Evolutionary conservation across 129 eudicot species (phyloP).

Genomic region (Flaveria trinervia): DNA sequence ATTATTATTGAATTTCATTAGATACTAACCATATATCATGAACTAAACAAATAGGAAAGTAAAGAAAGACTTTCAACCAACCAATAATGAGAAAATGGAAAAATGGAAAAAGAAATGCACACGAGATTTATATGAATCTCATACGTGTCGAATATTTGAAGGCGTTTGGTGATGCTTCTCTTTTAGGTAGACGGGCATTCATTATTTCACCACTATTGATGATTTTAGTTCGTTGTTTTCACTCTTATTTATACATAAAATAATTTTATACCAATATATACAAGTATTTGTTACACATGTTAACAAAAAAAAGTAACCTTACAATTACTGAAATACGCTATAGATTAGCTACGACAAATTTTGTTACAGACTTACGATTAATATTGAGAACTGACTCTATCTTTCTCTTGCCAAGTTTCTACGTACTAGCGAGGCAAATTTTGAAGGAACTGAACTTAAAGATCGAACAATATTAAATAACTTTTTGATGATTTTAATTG

Average conservation of each 20-base stretch:
- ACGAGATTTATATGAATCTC: constrained; percentile 25
- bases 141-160: constrained; percentile 39
- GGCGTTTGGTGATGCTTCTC: constrained; percentile 31
- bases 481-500: neutral
- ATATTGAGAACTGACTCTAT: too few species aligned
- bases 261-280: too few species aligned
- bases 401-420: too few species aligned
- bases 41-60: constrained; percentile 10
- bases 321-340: too few species aligned
- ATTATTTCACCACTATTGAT: constrained; percentile 1
- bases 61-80: constrained; percentile 37
- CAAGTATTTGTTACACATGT: too few species aligned
- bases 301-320: too few species aligned
- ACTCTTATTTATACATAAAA: neutral
- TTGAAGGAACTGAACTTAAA: neutral
- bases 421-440: neutral
- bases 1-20: too few species aligned
- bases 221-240: neutral
- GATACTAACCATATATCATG: neutral
- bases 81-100: constrained; percentile 33
- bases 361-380: too few species aligned
- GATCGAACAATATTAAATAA: neutral
- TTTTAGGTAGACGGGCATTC: constrained; percentile 17
- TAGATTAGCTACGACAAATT: too few species aligned
- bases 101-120: constrained; percentile 20